Conservation (phyloP, 2,329 filamentous ascomycete species). For the Nemania abortiva region DNA sequence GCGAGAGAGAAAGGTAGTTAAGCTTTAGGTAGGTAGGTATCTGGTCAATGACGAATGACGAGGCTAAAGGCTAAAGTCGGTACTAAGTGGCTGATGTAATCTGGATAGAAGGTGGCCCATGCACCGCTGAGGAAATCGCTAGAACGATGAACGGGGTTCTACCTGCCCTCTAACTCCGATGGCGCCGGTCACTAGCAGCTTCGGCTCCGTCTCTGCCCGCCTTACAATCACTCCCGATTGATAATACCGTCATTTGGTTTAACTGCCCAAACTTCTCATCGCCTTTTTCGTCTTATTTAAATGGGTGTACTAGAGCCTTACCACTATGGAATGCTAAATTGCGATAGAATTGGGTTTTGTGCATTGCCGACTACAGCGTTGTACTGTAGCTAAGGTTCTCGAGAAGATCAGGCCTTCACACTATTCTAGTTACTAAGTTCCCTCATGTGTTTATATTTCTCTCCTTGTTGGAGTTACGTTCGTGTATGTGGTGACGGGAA, state of each 20-base stretch:
- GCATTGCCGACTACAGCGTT: too few relatives aligned
- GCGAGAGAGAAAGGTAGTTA: background rate
- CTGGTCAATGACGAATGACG: constrained; percentile 14
- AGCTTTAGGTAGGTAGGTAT: background rate
- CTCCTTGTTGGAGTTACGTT: background rate
- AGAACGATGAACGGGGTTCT: constrained; percentile 36
- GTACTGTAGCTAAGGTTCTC: too few relatives aligned
- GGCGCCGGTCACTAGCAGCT: constrained; percentile 1
- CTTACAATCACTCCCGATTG: background rate
- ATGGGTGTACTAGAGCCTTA: too few relatives aligned
- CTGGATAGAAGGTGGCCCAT: constrained; percentile 23
- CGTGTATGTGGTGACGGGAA: background rate
- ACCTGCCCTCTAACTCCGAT: constrained; percentile 33
- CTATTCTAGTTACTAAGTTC: background rate
- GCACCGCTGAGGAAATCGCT: constrained; percentile 31
- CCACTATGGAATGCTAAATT: too few relatives aligned
- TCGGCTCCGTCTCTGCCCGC: background rate
- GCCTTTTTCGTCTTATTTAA: too few relatives aligned
- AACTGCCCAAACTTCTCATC: too few relatives aligned
- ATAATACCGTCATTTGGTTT: background rate
- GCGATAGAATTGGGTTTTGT: too few relatives aligned
- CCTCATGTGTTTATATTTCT: too few relatives aligned
- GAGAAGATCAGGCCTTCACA: background rate
- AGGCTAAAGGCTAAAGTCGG: background rate
- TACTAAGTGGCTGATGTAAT: constrained; percentile 33